phyloP scores from a whole-genome alignment of 2,329 filamentous ascomycete genomes.

The Fusarium sp. region DNA sequence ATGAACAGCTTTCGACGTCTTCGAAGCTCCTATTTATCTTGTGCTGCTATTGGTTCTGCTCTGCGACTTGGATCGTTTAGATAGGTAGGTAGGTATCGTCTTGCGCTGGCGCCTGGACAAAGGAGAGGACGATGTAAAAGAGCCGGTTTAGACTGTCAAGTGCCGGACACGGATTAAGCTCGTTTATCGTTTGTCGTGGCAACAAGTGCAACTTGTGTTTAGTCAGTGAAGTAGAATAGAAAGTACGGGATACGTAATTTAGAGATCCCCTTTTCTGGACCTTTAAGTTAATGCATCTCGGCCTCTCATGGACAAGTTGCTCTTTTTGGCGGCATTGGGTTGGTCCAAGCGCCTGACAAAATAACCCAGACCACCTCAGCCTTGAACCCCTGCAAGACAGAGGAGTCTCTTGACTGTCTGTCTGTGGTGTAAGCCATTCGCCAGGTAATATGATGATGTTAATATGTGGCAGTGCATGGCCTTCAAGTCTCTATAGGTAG shows the following conservation, averaged over 20 bases:
- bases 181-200: conserved; percentile 35
- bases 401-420: background rate
- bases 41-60: background rate
- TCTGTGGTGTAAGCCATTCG: background rate
- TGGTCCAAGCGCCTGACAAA: conserved; percentile 46
- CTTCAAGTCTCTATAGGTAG: background rate
- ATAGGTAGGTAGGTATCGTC: background rate
- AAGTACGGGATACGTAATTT: conserved; percentile 20
- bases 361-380: conserved; percentile 30
- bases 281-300: conserved; percentile 39
- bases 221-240: conserved; percentile 23
- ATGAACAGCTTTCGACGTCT: conserved; percentile 45
- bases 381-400: conserved; percentile 1
- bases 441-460: background rate
- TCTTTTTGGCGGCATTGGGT: conserved; percentile 38
- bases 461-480: background rate
- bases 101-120: conserved; percentile 10
- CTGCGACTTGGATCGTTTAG: background rate
- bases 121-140: background rate
- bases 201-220: conserved; percentile 29
- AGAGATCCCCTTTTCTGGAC: conserved; percentile 46
- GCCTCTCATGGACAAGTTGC: conserved; percentile 42
- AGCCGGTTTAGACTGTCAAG: conserved; percentile 1
- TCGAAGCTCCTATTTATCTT: conserved; percentile 14
- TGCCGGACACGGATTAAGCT: background rate